Evolutionary conservation across 78 protist genomes (phyloP).

Genomic region (Dictyostelium brefeldianum): DNA sequence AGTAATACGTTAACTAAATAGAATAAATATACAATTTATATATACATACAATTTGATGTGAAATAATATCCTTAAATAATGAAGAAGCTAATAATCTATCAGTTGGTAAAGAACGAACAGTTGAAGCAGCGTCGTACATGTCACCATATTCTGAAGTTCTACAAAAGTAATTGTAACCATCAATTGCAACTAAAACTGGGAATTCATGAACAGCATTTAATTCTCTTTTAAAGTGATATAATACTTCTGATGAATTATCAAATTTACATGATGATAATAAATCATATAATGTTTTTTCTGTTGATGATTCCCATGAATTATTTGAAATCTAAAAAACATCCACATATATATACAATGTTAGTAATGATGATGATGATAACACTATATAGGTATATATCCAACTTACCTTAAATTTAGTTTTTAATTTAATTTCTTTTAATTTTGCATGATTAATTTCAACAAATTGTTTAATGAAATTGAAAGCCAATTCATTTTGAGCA

Average conservation of each 20-base stretch:
- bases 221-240: conserved; percentile 69
- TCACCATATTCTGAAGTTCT: conserved; percentile 73
- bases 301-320: conserved; percentile 37
- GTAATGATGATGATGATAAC: no score
- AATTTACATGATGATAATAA: not conserved
- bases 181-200: conserved; percentile 71
- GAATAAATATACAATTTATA: no score
- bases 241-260: conserved; percentile 39
- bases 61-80: conserved; percentile 28
- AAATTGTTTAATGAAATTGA: conserved; percentile 9
- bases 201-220: conserved; percentile 48
- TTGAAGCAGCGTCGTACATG: conserved; percentile 51
- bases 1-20: not conserved
- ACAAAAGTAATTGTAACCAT: conserved; percentile 46
- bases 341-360: not conserved
- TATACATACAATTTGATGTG: conserved; percentile 36
- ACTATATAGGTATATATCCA: no score
- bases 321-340: conserved; percentile 32
- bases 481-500: conserved; percentile 46
- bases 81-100: conserved; percentile 52
- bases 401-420: conserved; percentile 60
- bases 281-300: conserved; percentile 62
- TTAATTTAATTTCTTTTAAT: conserved; percentile 53
- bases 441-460: conserved; percentile 35
- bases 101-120: conserved; percentile 25